phyloP scores from a whole-genome alignment of 257 asterid genomes.

The Gentiana straminea region DNA sequence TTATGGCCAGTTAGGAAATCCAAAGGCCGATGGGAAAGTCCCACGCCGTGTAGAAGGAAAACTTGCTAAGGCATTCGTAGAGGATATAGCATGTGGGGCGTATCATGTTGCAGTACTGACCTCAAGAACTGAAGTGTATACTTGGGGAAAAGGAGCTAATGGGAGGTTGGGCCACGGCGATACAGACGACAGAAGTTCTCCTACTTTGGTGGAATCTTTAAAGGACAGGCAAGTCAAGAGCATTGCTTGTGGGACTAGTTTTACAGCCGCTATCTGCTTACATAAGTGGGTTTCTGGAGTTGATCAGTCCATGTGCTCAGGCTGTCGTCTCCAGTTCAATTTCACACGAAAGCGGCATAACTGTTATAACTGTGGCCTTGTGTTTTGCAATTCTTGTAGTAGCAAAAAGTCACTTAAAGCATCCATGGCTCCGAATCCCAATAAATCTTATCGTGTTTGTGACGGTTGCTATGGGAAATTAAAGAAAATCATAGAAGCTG shows the following conservation, averaged over 20 bases:
- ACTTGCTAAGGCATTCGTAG: constrained; percentile 60
- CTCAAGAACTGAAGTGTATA: constrained; percentile 81
- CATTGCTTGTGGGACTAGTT: constrained; percentile 80
- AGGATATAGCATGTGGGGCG: constrained; percentile 92
- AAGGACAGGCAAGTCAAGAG: constrained; percentile 91
- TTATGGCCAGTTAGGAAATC: constrained; percentile 86
- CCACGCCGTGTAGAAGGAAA: constrained; percentile 82
- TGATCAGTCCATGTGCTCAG: constrained; percentile 93
- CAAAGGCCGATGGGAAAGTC: constrained; percentile 72
- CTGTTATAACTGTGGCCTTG: constrained; percentile 90
- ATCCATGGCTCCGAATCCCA: constrained; percentile 90
- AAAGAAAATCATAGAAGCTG: constrained; percentile 66
- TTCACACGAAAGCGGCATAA: constrained; percentile 92
- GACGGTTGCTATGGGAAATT: constrained; percentile 68
- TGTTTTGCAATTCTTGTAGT: constrained; percentile 90
- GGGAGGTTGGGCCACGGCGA: constrained; percentile 96
- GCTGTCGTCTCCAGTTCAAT: constrained; percentile 78
- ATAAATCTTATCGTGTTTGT: constrained; percentile 84
- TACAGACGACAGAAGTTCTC: constrained; percentile 61
- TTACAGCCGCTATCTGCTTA: constrained; percentile 83
- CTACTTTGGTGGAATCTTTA: constrained; percentile 75
- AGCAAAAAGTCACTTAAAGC: constrained; percentile 86
- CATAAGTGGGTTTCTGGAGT: constrained; percentile 89
- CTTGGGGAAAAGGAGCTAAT: constrained; percentile 95
- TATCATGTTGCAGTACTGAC: constrained; percentile 88